Evolutionary conservation across 1,284 basidiomycete species (phyloP), one percentile per base, ranked within the genome.

Genomic region (Ganoderma multipileum): DNA sequence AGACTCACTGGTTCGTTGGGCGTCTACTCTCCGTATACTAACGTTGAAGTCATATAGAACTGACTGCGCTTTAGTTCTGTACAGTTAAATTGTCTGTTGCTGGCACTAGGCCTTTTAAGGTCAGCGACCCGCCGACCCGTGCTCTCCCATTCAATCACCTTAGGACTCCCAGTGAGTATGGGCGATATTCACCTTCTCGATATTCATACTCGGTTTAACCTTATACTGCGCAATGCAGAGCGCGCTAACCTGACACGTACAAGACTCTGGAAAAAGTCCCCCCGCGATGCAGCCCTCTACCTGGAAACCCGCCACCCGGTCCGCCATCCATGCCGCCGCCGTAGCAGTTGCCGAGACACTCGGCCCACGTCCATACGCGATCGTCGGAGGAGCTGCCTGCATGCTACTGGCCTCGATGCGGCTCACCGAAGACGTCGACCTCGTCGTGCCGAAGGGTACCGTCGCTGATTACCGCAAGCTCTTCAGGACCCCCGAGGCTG

Each of bases 361-460:
- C 36, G 12, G 12, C 26, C 3, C 23, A 26, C 50, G 50, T 28
- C 62, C 62, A 4, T 63, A 63, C 62, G 50, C 62, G n/a, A 18
- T 63, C 36, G 62, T 63, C 50, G 62, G 62, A 20, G 62, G 62
- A 6, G 30, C 47, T 14, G 62, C 62, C 7, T 63, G 62, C 62
- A 30, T 54, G 44, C 41, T 63, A 11, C 62, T 63, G 0, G 62
- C 42, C 28, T 16, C 20, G 7, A 39, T 23, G 28, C 63, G 63
- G 30, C 38, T 64, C 55, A 64, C 63, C 41, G 55, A 64, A n/a
- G 63, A 64, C 63, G 41, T 64, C 55, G 63, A 64, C 63, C 12
- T 64, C 55, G 63, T 64, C 63, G 33, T 64, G 20, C 63, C 63
- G 6, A 16, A 6, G 20, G 20, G 16, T 20, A 11, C 12, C 41